Evolutionary conservation across 192 early-diverging fungal species (phyloP).

Genomic region (Coemansia sp.): DNA sequence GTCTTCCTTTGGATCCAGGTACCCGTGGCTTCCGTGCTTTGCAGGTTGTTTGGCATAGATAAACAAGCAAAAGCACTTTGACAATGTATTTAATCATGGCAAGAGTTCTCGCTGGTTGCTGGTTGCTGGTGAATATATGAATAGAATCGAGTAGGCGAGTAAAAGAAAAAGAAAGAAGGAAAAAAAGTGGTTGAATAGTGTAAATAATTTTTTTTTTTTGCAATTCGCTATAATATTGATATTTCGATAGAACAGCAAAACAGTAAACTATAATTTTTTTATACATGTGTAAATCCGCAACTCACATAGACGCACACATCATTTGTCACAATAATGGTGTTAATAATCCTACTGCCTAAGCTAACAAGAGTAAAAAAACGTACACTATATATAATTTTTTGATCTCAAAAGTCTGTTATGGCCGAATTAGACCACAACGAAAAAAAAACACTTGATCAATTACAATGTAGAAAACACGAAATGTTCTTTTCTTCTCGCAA

Average conservation of each 20-base stretch:
- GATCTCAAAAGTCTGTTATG: too few relatives aligned
- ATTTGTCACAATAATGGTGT: background rate
- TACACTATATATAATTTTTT: too few relatives aligned
- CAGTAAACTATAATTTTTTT: background rate
- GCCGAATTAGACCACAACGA: too few relatives aligned
- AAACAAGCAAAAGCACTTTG: background rate
- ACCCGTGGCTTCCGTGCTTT: conserved; percentile 44
- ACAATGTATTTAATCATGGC: background rate
- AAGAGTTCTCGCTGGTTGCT: too few relatives aligned
- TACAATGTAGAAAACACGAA: too few relatives aligned
- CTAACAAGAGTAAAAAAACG: too few relatives aligned
- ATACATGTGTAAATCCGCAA: background rate
- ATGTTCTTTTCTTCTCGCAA: too few relatives aligned
- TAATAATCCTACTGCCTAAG: background rate
- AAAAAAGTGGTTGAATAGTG: background rate
- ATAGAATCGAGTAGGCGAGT: too few relatives aligned
- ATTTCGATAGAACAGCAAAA: background rate
- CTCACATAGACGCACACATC: background rate
- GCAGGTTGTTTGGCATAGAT: background rate
- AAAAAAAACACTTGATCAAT: too few relatives aligned
- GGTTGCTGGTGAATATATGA: too few relatives aligned
- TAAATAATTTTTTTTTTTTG: background rate
- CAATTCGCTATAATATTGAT: too few relatives aligned
- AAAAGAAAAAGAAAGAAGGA: background rate
- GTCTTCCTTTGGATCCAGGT: conserved; percentile 44